These are phyloP conservation scores for Jimgerdemannia lactiflua DNA, from an alignment of 192 early-diverging fungal genomes.

Conservation along the genomic window DNA sequence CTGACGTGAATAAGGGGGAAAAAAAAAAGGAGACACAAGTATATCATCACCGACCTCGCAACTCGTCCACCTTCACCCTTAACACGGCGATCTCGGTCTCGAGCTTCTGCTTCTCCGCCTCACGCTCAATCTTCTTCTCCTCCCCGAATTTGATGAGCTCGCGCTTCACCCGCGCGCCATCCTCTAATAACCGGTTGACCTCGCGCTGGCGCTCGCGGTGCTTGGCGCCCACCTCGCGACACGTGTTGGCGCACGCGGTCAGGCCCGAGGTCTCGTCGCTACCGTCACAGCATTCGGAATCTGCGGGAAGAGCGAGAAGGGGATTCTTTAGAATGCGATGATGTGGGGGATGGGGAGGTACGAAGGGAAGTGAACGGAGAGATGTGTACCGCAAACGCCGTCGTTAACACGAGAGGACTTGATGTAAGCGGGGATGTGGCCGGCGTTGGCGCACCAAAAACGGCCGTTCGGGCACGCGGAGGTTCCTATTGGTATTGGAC, in stretches of 20 bases:
- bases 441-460: slow-evolving; percentile 84
- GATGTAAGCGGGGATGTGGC: slow-evolving; percentile 69
- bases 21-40: too few relatives aligned
- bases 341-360: background rate
- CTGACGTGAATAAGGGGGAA: too few relatives aligned
- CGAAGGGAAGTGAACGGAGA: too few relatives aligned
- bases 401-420: slow-evolving; percentile 82
- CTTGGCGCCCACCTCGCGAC: slow-evolving; percentile 55
- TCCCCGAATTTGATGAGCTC: slow-evolving; percentile 17
- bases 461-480: slow-evolving; percentile 79
- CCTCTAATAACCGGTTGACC: slow-evolving; percentile 8
- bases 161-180: slow-evolving; percentile 16
- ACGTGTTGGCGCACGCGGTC: slow-evolving; percentile 71
- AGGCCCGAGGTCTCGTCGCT: slow-evolving; percentile 76
- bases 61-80: slow-evolving; percentile 17
- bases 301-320: slow-evolving; percentile 29
- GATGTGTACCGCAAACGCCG: slow-evolving; percentile 76
- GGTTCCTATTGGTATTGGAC: slow-evolving; percentile 56
- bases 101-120: slow-evolving; percentile 6
- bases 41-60: slow-evolving; percentile 8
- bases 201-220: slow-evolving; percentile 35
- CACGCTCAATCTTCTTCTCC: background rate
- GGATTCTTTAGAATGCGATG: background rate
- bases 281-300: slow-evolving; percentile 92
- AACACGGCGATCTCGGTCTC: slow-evolving; percentile 22